Evolutionary conservation across 768 basidiomycete genomes (phyloP).

Genomic region (Suillus alpinus): DNA sequence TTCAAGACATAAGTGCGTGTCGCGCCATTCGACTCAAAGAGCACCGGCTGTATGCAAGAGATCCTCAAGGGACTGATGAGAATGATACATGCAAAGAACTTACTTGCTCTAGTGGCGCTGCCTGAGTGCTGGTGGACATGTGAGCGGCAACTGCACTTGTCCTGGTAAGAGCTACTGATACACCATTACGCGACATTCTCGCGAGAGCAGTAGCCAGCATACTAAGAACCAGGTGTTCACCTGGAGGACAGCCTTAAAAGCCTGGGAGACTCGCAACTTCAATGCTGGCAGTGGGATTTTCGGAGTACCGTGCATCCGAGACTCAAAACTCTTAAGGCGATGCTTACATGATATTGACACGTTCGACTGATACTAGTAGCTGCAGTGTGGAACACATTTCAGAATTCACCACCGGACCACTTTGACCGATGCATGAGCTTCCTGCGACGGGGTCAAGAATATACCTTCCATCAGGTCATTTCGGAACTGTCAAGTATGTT

Average conservation of each 20-base stretch:
- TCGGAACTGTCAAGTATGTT: slow-evolving; percentile 69
- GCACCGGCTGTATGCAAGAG: slow-evolving; percentile 44
- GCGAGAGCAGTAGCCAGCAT: slow-evolving; percentile 27
- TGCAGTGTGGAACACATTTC: neutral
- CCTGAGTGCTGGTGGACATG: slow-evolving; percentile 27
- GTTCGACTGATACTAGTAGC: neutral
- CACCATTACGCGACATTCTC: slow-evolving; percentile 28
- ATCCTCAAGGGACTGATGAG: neutral
- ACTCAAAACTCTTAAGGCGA: neutral
- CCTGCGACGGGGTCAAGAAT: slow-evolving; percentile 49
- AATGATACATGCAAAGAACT: neutral
- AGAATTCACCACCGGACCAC: neutral
- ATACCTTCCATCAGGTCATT: slow-evolving; percentile 41
- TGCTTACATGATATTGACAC: neutral
- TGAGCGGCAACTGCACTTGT: slow-evolving; percentile 32
- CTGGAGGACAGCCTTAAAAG: neutral
- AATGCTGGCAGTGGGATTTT: neutral
- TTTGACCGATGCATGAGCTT: neutral
- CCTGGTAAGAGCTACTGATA: slow-evolving; percentile 27
- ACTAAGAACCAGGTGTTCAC: neutral
- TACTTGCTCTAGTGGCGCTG: slow-evolving; percentile 25
- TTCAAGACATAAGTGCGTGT: slow-evolving; percentile 77
- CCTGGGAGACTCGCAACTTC: neutral
- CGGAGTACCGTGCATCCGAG: slow-evolving; percentile 1
- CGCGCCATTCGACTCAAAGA: slow-evolving; percentile 65